A percentile compares a stretch with the other conserved stretches of the same genome.
Evolutionary conservation across 208 protist genomes (phyloP).

Genomic region (Trypanosoma congolense): DNA sequence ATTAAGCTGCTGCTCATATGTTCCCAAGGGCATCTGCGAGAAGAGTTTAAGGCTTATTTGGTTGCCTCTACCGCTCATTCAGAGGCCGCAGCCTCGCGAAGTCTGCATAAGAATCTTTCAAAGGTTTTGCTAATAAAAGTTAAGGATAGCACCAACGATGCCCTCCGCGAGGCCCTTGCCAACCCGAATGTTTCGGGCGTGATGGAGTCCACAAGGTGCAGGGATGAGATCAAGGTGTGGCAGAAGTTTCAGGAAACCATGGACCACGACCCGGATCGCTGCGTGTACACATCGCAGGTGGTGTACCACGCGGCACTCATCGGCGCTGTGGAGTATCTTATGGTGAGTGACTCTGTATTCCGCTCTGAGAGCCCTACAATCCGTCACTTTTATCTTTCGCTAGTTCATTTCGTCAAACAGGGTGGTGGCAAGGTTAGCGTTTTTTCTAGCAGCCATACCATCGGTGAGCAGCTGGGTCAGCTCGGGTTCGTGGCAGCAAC

Average conservation of each 20-base stretch:
- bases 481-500: slow-evolving; percentile 93
- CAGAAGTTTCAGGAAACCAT: slow-evolving; percentile 92
- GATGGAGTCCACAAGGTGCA: slow-evolving; percentile 87
- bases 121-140: slow-evolving; percentile 92
- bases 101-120: slow-evolving; percentile 71
- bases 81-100: slow-evolving; percentile 54
- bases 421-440: slow-evolving; percentile 82
- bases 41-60: slow-evolving; percentile 76
- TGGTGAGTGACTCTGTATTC: slow-evolving; percentile 93
- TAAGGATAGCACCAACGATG: slow-evolving; percentile 78
- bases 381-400: slow-evolving; percentile 87
- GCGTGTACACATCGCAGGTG: slow-evolving; percentile 91
- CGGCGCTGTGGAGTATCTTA: slow-evolving; percentile 75
- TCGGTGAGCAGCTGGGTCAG: slow-evolving; percentile 91
- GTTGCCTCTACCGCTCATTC: slow-evolving; percentile 32
- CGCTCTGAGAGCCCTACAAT: slow-evolving; percentile 75
- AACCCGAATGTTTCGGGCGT: slow-evolving; percentile 69
- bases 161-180: slow-evolving; percentile 84
- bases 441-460: slow-evolving; percentile 94
- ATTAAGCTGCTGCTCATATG: slow-evolving; percentile 94
- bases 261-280: slow-evolving; percentile 77
- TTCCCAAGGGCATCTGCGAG: slow-evolving; percentile 91
- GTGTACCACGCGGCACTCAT: slow-evolving; percentile 79
- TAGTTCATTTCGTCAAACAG: slow-evolving; percentile 86
- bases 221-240: slow-evolving; percentile 89